Conservation (phyloP, 2,329 filamentous ascomycete genomes). For the Aspergillus pseudoviridinutans region DNA sequence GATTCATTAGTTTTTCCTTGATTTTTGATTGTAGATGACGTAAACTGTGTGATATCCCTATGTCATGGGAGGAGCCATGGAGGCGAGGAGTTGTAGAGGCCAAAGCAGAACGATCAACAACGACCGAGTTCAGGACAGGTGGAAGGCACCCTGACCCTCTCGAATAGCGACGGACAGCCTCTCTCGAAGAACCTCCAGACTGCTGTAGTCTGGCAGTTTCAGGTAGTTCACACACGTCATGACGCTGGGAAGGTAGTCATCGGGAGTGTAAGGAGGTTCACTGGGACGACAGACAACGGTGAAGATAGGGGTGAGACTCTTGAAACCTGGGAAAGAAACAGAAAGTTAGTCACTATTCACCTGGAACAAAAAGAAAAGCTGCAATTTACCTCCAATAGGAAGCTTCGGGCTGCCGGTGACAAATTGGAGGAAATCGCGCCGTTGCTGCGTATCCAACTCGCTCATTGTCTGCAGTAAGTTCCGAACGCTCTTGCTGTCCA, state of each 20-base stretch:
- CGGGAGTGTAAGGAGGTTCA: slow-evolving; percentile 85
- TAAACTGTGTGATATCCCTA: not conserved
- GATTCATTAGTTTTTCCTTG: not conserved
- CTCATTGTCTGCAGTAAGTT: slow-evolving; percentile 95
- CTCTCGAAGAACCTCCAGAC: slow-evolving; percentile 68
- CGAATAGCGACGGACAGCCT: slow-evolving; percentile 81
- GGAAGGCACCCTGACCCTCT: slow-evolving; percentile 97
- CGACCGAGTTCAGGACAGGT: slow-evolving; percentile 62
- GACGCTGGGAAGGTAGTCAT: slow-evolving; percentile 98
- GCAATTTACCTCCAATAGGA: slow-evolving; percentile 78
- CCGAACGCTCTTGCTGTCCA: slow-evolving; percentile 93
- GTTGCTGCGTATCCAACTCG: slow-evolving; percentile 67
- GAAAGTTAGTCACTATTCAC: slow-evolving; percentile 28
- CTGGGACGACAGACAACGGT: slow-evolving; percentile 99
- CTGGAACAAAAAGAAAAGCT: not conserved
- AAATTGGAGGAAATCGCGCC: slow-evolving; percentile 94
- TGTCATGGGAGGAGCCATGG: not conserved
- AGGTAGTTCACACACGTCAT: slow-evolving; percentile 99
- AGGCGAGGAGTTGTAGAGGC: not conserved
- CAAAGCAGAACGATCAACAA: not conserved
- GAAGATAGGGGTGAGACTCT: slow-evolving; percentile 94
- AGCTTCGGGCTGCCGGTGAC: slow-evolving; percentile 97
- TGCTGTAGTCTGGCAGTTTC: slow-evolving; percentile 92
- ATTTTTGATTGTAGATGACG: not conserved
- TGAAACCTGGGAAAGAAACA: slow-evolving; percentile 66